Conservation (phyloP, 331 rosid species). For the Erythrophleum ivorense region DNA sequence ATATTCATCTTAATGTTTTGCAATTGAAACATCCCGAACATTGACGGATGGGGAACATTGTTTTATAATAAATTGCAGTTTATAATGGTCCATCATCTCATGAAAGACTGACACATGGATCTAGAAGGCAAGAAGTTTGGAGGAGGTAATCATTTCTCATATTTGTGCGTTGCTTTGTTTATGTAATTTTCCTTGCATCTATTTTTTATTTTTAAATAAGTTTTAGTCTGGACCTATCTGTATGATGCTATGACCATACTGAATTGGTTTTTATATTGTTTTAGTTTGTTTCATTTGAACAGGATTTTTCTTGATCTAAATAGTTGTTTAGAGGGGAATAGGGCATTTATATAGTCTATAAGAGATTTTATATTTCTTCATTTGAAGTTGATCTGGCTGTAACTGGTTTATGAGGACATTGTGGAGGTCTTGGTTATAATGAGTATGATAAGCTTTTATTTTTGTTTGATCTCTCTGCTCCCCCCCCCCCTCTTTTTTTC, state of each 20-base stretch:
- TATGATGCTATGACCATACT: background rate
- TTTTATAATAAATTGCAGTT: conserved; percentile 52
- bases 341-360: background rate
- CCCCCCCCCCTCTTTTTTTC: too few relatives aligned
- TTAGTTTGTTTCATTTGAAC: background rate
- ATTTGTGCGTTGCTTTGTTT: background rate
- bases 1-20: conserved; percentile 20
- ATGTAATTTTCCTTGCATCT: background rate
- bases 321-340: background rate
- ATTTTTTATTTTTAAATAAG: conserved; percentile 3
- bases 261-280: background rate
- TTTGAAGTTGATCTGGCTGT: background rate
- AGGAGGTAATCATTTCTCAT: conserved; percentile 67
- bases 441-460: background rate
- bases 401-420: background rate
- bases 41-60: conserved; percentile 27
- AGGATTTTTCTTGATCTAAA: background rate
- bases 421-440: background rate
- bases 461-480: background rate
- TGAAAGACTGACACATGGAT: conserved; percentile 80
- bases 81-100: conserved; percentile 47
- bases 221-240: background rate
- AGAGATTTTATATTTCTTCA: background rate
- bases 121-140: conserved; percentile 87
- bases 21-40: conserved; percentile 8